Percentiles rank a stretch among this genome's conserved stretches.
Conservation (phyloP, 2,329 filamentous ascomycete species). For the Neofusicoccum laricinum region DNA sequence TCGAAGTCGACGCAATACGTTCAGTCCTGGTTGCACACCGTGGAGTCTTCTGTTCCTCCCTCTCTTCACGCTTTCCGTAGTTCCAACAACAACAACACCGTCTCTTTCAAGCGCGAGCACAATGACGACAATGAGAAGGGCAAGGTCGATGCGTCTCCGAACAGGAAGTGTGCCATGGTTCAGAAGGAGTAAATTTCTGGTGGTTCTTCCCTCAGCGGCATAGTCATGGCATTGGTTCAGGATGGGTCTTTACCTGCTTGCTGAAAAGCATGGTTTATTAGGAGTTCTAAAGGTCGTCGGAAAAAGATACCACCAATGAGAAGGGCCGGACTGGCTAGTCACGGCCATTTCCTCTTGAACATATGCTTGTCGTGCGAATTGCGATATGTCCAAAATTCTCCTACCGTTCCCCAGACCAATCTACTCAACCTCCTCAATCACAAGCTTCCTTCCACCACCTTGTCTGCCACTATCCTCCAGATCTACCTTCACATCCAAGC, state of each 20-base stretch:
- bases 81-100: too few relatives aligned
- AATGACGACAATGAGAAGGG: neutral
- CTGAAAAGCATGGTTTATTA: neutral
- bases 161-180: neutral
- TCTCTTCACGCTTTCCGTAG: too few relatives aligned
- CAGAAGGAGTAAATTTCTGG: neutral
- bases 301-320: neutral
- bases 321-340: neutral
- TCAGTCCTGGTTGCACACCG: too few relatives aligned
- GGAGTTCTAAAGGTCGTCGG: neutral
- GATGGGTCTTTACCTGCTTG: neutral
- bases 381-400: neutral
- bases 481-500: slow-evolving; percentile 39
- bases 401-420: neutral
- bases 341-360: neutral
- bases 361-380: neutral
- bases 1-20: too few relatives aligned
- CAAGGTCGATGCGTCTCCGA: neutral
- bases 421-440: slow-evolving; percentile 61
- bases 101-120: neutral
- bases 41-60: too few relatives aligned
- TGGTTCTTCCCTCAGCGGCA: neutral
- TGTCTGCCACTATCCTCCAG: neutral
- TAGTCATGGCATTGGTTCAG: neutral
- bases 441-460: slow-evolving; percentile 38